These are phyloP conservation scores for Nannochloris sp. DNA, from an alignment of 139 green algal species.

Conservation along the genomic window DNA sequence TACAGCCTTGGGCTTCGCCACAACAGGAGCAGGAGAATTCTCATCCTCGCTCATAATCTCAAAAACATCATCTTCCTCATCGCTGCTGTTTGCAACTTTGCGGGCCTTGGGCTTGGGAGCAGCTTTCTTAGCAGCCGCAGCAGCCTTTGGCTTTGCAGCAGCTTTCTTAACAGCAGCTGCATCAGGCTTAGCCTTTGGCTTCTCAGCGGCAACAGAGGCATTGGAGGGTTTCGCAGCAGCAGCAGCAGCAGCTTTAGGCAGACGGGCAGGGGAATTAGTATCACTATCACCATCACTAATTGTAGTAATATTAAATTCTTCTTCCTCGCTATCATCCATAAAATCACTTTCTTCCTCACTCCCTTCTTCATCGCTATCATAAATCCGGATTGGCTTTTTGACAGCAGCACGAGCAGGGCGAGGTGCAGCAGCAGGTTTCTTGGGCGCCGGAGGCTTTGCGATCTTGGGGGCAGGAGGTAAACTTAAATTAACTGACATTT, in stretches of 20 bases:
- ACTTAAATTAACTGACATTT: not conserved
- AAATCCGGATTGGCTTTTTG: not conserved
- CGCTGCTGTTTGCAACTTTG: not conserved
- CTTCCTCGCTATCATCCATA: not conserved
- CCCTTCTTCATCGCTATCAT: not conserved
- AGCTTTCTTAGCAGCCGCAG: too few relatives aligned
- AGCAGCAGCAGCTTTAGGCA: not conserved
- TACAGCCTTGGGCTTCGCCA: not conserved
- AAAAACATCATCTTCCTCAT: slow-evolving; percentile 3
- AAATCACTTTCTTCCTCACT: not conserved
- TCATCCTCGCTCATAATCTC: slow-evolving; percentile 7
- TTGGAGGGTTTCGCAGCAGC: not conserved
- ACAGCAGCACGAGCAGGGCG: not conserved
- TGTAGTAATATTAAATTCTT: not conserved
- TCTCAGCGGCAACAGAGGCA: not conserved
- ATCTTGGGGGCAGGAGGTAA: not conserved
- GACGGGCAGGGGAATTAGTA: not conserved
- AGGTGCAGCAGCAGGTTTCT: not conserved
- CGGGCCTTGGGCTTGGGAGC: too few relatives aligned
- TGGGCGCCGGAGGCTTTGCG: not conserved
- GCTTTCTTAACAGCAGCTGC: not conserved
- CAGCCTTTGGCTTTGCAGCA: not conserved
- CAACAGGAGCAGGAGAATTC: not conserved
- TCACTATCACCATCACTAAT: slow-evolving; percentile 4
- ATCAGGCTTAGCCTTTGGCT: not conserved